Evolutionary conservation across 805 yeast species (phyloP).

Genomic region (Yarrowia hollandica): DNA sequence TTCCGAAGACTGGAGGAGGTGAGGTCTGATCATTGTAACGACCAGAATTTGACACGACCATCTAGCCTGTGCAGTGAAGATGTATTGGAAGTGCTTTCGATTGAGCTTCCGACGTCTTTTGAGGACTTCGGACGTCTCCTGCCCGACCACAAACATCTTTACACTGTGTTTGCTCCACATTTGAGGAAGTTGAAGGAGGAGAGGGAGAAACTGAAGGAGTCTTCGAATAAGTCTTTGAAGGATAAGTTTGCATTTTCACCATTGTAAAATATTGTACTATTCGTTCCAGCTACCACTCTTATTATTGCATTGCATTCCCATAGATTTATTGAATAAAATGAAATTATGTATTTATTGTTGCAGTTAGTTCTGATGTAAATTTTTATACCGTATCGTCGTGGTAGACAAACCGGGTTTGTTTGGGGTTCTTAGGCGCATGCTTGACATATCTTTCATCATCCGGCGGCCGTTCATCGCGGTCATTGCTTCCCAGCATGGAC

Average conservation of each 20-base stretch:
- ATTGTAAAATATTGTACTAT: too few species aligned
- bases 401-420: constrained; percentile 49
- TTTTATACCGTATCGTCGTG: constrained; percentile 58
- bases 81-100: background rate
- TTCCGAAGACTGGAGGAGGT: background rate
- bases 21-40: constrained; percentile 2
- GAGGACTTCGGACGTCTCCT: background rate
- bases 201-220: background rate
- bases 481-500: constrained; percentile 59
- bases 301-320: too few species aligned
- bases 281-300: too few species aligned
- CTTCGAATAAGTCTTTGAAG: background rate
- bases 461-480: constrained; percentile 51
- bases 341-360: too few species aligned
- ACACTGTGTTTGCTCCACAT: background rate
- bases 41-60: background rate
- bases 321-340: too few species aligned
- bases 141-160: background rate
- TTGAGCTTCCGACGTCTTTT: background rate
- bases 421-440: constrained; percentile 61
- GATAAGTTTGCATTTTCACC: constrained; percentile 10
- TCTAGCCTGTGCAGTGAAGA: constrained; percentile 5
- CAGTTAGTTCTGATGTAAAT: too few species aligned
- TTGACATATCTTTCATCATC: constrained; percentile 54
- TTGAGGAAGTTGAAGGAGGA: background rate